Evolutionary conservation across 805 yeast species (phyloP), one percentile per base, ranked within the genome.

Genomic region (Monosporozyma aerobia): DNA sequence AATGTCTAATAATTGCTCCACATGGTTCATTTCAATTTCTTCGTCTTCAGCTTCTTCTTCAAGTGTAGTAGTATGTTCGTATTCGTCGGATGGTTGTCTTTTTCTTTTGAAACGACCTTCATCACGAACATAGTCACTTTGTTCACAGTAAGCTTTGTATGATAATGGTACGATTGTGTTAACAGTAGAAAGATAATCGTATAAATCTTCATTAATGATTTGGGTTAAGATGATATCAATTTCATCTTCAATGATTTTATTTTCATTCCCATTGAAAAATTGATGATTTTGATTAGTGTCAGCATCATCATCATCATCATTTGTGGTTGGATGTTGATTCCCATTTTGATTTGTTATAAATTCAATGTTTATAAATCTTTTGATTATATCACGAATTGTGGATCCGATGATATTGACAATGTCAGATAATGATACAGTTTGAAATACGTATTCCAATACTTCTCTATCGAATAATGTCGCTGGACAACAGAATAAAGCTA

Each of bases 401-500:
- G 29, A n/a, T 10, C 58, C 46, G 6, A 59, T 51, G 5, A 51
- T 50, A 19, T 55, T 52, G 14, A 59, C 61, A 29, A 58, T 59
- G 14, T 59, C 59, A 7, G 60, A 56, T 22, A 59, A 44, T 16
- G 61, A 56, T 8, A 48, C 45, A 3, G 63, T 52, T 11, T 59
- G 46, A 49, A 58, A 59, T 1, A 52, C 41, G 29, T 51, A 53
- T 32, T 59, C 57, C 22, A 59, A 35, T 10, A 58, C 41, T 37
- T 54, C 57, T 53, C 60, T 53, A 30, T 58, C 63, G 33, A 59
- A 59, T 13, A 59, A 25, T 13, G 50, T 51, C 2, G 59, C 52
- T 2, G 61, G 61, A 49, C 59, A 58, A 29, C 53, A 37, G 39
- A 59, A 59, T 52, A 58, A 49, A 16, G 56, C 57, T 30, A 59